Evolutionary conservation across 1,284 basidiomycete genomes (phyloP).

Genomic region (Cryptococcus hybrid): DNA sequence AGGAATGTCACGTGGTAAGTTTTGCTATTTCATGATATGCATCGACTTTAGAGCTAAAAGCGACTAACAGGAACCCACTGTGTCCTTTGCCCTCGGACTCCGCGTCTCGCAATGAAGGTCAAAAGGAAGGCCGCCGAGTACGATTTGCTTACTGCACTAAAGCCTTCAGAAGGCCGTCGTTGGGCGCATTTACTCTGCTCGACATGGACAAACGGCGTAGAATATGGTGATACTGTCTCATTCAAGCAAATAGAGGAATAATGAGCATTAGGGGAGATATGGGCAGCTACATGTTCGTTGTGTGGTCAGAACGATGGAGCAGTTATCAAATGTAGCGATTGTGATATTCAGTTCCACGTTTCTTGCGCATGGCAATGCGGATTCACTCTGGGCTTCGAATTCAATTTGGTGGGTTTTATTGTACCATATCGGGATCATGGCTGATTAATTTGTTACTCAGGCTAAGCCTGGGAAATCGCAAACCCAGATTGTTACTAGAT

Average conservation of each 20-base stretch:
- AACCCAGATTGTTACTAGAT: constrained; percentile 68
- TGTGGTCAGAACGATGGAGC: constrained; percentile 74
- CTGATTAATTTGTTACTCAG: constrained; percentile 47
- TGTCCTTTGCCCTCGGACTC: constrained; percentile 45
- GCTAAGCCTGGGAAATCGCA: constrained; percentile 66
- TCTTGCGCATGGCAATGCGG: constrained; percentile 85
- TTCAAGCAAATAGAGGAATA: constrained; percentile 84
- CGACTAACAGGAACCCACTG: constrained; percentile 42
- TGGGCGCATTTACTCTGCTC: constrained; percentile 92
- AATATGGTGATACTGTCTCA: constrained; percentile 68
- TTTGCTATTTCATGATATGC: not conserved
- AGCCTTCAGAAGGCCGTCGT: constrained; percentile 89
- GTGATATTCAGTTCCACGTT: constrained; percentile 74
- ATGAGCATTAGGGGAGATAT: constrained; percentile 58
- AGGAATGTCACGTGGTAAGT: constrained; percentile 53
- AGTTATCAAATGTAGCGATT: constrained; percentile 79
- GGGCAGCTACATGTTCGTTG: constrained; percentile 48
- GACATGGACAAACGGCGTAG: constrained; percentile 78
- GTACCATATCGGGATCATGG: not conserved
- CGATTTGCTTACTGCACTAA: constrained; percentile 76
- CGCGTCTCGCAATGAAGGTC: not conserved
- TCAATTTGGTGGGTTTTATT: constrained; percentile 71
- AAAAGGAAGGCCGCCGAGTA: constrained; percentile 51
- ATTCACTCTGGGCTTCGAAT: constrained; percentile 84
- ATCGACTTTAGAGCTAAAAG: not conserved